These are phyloP conservation scores for Fraxinus pennsylvanica DNA, from an alignment of 257 asterid genomes.

Conservation along the genomic window DNA sequence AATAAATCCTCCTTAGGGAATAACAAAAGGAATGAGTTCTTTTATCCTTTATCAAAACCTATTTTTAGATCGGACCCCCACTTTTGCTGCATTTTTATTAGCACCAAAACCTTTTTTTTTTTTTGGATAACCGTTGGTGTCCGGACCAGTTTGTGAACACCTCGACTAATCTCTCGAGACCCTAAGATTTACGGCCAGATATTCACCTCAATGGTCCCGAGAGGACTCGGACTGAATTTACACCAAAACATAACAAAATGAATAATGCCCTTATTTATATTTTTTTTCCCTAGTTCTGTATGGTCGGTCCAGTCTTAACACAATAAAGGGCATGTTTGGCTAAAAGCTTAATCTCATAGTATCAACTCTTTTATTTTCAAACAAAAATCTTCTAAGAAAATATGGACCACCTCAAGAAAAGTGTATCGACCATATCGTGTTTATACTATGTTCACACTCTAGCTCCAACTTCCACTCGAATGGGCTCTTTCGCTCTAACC, in stretches of 20 bases:
- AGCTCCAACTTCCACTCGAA: background rate
- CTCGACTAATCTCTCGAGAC: too few relatives aligned
- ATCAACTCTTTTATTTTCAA: too few relatives aligned
- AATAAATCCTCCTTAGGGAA: constrained; percentile 37
- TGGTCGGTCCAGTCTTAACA: background rate
- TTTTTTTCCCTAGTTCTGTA: constrained; percentile 2
- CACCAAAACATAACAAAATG: constrained; percentile 5
- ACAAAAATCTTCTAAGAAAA: background rate
- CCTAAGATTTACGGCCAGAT: too few relatives aligned
- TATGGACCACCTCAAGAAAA: background rate
- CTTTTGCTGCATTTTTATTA: constrained; percentile 34
- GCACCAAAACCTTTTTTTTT: background rate
- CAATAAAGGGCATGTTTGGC: background rate
- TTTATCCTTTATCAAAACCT: background rate
- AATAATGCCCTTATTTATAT: too few relatives aligned
- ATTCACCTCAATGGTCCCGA: too few relatives aligned
- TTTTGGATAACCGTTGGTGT: too few relatives aligned
- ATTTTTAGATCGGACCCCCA: constrained; percentile 17
- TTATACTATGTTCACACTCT: background rate
- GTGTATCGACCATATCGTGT: background rate
- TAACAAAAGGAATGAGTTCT: constrained; percentile 11
- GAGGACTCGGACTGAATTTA: too few relatives aligned
- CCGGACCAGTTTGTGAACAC: too few relatives aligned
- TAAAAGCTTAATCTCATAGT: background rate
- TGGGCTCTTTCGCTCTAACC: background rate